Base-by-base conservation (phyloP, 768 basidiomycete genomes). In the Russula griseocarnosa region DNA sequence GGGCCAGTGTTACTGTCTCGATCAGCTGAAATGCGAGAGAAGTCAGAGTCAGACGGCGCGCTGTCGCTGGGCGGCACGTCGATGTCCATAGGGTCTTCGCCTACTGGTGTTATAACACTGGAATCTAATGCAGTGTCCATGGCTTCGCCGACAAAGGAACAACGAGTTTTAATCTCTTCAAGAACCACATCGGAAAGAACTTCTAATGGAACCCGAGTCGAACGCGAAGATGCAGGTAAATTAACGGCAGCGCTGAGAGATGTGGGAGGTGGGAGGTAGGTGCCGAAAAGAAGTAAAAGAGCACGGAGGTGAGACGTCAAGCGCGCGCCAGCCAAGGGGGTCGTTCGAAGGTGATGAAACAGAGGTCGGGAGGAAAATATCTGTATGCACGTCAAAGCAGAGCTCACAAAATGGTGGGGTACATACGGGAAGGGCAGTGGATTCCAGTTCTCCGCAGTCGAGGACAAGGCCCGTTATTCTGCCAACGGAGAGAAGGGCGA, bases 401-500 rank as follows among this genome's bases (percentile, higher is more conserved):
- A 51, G 51, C 22, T 24, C 5, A 32, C n/a, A 38, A 13, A 42
- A 34, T 6, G 52, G 44, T 8, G n/a, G 18, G 60, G 26, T 10
- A 76, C 90, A 59, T 69, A 96, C 96, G 0, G 97, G 94, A 24
- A 98, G 79, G 5, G 86, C 85, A 5, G 87, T 88, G 0, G 94
- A 91, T 73, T 98, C 97, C 4, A 96, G 80, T 73, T 96, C 87
- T 1, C 97, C 97, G 67, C 87, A 88, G 71, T 99, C 97, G 3
- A 98, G 77, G 1, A 98, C 96, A 16, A 99, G 83, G 7, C 96
- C 97, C 1, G 94, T 95, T 68, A 94, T 89, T 63, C 92, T 80
- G 13, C 97, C 97, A 8, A 86, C 85, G 2, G 94, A 86, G 65
- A 97, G 80, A 16, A 98, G 78, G 4, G 94, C 84, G 20, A 98